Base-by-base conservation (phyloP, 768 basidiomycete species). In the Leccinum longicurvipes region DNA sequence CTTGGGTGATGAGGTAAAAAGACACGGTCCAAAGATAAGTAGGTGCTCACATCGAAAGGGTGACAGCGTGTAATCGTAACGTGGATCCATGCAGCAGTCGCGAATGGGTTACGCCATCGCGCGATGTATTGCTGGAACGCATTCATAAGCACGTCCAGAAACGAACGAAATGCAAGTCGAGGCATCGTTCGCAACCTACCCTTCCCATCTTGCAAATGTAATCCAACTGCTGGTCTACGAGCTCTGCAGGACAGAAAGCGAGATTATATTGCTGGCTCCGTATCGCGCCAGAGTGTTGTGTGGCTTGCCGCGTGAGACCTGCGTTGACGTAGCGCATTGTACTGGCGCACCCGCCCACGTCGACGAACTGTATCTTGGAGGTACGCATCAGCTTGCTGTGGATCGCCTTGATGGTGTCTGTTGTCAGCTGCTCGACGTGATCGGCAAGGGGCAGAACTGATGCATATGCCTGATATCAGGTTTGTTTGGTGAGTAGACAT, bases 61-160 rank as follows among this genome's bases (percentile, higher is more conserved):
- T 74, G 72, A 48, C 71, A 74, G 2, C 71, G 63, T 17, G 67
- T 72, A 46, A 72, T 63, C 3, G 72, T 69, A 6, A 73, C 63
- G 24, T 73, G 72, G 11, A 73, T 53, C 72, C 72, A 73, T 8
- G 72, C 69, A 11, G 73, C 70, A 2, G 72, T 71, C 14, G 73
- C 72, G 47, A 73, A 74, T 10, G 72, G 72, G 52, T 74, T 73
- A 17, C 72, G 64, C 73, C 72, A 74, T 36, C 67, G 64, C 4
- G 69, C 70, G 45, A 73, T 69, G 53, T 72, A 74, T 73, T 74
- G 72, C 71, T 74, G 15, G 39, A 45, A 28, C 3, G 8, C 12
- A 4, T 29, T 25, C 11, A 34, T 24, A 17, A 52, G 50, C 14
- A 34, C 23, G 6, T 36, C 39, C 24, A 44, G 3, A 29, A 41